Base-by-base conservation (phyloP, 306 rosid genomes). In the Canavalia ensiformis region DNA sequence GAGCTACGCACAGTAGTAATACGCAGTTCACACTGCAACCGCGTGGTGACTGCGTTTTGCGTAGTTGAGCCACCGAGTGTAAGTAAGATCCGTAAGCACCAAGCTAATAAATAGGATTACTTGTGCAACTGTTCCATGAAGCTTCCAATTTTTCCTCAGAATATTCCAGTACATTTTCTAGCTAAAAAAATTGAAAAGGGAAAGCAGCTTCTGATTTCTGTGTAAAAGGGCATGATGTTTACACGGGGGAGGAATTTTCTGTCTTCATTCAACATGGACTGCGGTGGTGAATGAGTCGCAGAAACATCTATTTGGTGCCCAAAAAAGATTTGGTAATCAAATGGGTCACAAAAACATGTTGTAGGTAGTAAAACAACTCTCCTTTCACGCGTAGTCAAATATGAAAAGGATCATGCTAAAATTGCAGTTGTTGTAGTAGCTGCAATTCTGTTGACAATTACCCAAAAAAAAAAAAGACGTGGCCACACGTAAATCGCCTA, bases 21-120 rank as follows among this genome's bases (percentile, higher is more conserved):
- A 28, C 18, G 41, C n/a, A 67, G 67, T 47, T 51, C 31, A 72
- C 30, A 49, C 8, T 44, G 0, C 2, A 54, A 13, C 55, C 77
- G 77, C 59, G 77, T 75, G 42, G 33, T 29, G 34, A 37, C 66
- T 39, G 76, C 8, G 44, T 41, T 58, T 49, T 55, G 68, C 29
- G 7, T 13, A 3, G 25, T 42, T 81, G 75, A 44, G 62, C 68
- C 1, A 35, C 81, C 81, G 85, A 58, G 77, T 76, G 79, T 46
- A 33, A 6, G 8, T 46, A 33, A 6, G 8, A 41, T 8, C 2
- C 57, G 49, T 75, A 13, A 30, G 59, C 82, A 62, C 44, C 2
- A 62, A 76, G 87, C 34, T 82, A 35, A 60, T 66, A 45, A 31
- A 68, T 10, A 18, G 50, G 1, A 13, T 37, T 18, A 9, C 11